Base-by-base conservation (phyloP, 805 yeast genomes). In the Zygosaccharomyces bailii region DNA sequence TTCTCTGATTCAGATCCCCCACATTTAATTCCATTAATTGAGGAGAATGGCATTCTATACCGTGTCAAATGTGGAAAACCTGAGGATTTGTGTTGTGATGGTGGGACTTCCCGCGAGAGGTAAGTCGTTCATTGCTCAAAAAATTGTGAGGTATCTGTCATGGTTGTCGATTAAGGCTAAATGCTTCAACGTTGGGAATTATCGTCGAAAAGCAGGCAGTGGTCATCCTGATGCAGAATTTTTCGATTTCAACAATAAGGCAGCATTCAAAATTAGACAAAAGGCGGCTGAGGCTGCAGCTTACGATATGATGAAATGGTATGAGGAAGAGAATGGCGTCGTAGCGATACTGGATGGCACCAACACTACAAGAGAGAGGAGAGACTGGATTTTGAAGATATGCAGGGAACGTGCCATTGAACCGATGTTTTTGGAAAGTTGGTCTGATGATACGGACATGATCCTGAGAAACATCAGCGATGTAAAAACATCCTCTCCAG, bases 291-390 rank as follows among this genome's bases (percentile, higher is more conserved):
- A 77, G 30, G 67, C 67, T 33, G 96, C 97, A 2, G 74, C 87
- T 36, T 56, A 69, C 4, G 96, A 88, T 56, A 84, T 91, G 84
- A 74, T 89, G 75, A 67, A 75, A 36, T 93, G 98, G 98, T 87
- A 86, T 61, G 71, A 74, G 27, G 79, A 82, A 13, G 87, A 84
- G 43, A 74, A 79, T 47, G 96, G 96, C 11, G 84, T 83, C 19
- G 98, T 93, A 34, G 98, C 96, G 0, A 86, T 93, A 5, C 72
- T 91, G 46, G 99, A 93, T 66, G 97, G 96, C 19, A 88, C 96
- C 2, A 90, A 91, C 65, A 82, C 89, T 29, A 89, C 96, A 3
- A 70, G 74, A 47, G 78, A 73, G 36, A 76, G 95, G 56, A 75
- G 99, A 54, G 71, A 72, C 19, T 70, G 76, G 71, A 76, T 91